Evolutionary conservation across 768 basidiomycete species (phyloP), one percentile per base, ranked within the genome.

Genomic region (Grammothele lineata): DNA sequence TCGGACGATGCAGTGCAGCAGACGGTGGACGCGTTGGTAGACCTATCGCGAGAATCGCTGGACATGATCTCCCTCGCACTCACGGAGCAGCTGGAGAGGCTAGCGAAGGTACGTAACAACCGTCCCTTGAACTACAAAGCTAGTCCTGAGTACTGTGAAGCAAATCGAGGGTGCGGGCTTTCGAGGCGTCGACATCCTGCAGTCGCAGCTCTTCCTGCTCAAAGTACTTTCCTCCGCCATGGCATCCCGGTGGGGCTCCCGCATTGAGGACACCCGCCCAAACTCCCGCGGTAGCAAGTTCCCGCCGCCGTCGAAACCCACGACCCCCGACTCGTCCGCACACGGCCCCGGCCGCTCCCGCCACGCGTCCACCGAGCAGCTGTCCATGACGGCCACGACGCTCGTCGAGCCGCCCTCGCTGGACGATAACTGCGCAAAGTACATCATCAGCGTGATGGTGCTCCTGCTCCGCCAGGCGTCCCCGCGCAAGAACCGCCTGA

Each of bases 201-300:
- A 94, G 60, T 93, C 92, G 0, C 88, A 93, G 62, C 72, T 94
- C 2, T 90, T 89, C 56, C 67, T 94, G 32, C 73, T 93, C 57
- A 91, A 93, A 66, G 81, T 93, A 19, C 66, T 95, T 11, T 76
- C 85, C 0, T 72, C 85, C 36, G 80, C 83, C 38, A 81, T 94
- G 76, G 80, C 87, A 4, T 82, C 86, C 14, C 81, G 87, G 25
- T 92, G 87, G 86, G 73, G 69, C 27, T 35, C 70, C n/a, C 68
- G 70, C 40, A 61, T 71, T 5, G 69, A 73, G n/a, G 64, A 65
- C 37, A 59, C 55, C 17, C 67, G 72, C 12, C 63, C 75, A 6
- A 62, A 60, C 24, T 77, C 77, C 17, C 72, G 71, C 15, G 57
- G 71, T 22, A 70, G 73, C 56, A 69, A 68, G 54, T 43, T 53